phyloP scores from a whole-genome alignment of 176 grass and related monocot genomes.

The Hsuehochloa calcarea region DNA sequence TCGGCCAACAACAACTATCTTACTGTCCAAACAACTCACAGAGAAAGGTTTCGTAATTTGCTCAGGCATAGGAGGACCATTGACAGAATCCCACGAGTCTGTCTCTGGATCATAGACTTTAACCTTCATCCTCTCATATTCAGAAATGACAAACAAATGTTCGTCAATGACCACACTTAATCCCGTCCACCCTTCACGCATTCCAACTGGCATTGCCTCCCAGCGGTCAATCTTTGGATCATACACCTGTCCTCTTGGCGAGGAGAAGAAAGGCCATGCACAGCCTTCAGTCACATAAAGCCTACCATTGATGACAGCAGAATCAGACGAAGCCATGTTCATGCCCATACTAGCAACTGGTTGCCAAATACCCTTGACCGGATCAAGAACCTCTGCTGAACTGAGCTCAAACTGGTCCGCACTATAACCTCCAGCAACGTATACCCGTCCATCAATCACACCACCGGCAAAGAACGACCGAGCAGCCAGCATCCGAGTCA shows the following conservation, averaged over 20 bases:
- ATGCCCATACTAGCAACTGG: slow-evolving; percentile 63
- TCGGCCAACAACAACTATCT: slow-evolving; percentile 68
- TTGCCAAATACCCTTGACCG: slow-evolving; percentile 56
- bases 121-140: slow-evolving; percentile 82
- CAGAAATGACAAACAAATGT: slow-evolving; percentile 73
- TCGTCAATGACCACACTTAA: slow-evolving; percentile 50
- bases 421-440: slow-evolving; percentile 89
- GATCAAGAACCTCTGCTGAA: slow-evolving; percentile 70
- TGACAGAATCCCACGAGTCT: slow-evolving; percentile 69
- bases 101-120: slow-evolving; percentile 67
- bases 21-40: slow-evolving; percentile 47
- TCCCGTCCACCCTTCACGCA: slow-evolving; percentile 94
- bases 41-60: slow-evolving; percentile 79
- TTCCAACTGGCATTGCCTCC: slow-evolving; percentile 75
- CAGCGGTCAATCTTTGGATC: slow-evolving; percentile 57
- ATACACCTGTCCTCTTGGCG: slow-evolving; percentile 75
- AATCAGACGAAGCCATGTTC: slow-evolving; percentile 83
- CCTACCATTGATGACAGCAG: slow-evolving; percentile 60
- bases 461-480: slow-evolving; percentile 90
- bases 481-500: slow-evolving; percentile 68
- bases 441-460: slow-evolving; percentile 63
- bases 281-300: slow-evolving; percentile 83
- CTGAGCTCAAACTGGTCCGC: slow-evolving; percentile 79
- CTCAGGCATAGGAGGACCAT: slow-evolving; percentile 60
- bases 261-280: slow-evolving; percentile 87